These are phyloP conservation scores for Spiromastix sp. DNA, from an alignment of 2,329 filamentous ascomycete genomes.

Conservation along the genomic window DNA sequence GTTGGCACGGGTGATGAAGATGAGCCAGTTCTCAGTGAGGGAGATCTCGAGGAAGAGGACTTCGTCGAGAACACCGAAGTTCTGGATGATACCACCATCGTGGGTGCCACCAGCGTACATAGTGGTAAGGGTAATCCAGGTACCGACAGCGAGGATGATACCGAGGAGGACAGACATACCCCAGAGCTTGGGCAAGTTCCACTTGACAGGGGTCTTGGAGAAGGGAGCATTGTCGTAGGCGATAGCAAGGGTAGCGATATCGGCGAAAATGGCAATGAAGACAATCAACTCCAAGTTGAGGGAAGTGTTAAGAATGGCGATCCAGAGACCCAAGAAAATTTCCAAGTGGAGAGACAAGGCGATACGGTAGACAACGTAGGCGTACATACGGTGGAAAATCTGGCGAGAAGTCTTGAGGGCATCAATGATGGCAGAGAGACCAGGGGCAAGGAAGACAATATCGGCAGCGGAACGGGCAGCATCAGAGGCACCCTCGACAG, in stretches of 20 bases:
- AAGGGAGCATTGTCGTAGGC: conserved; percentile 88
- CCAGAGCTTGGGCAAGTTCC: conserved; percentile 91
- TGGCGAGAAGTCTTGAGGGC: conserved; percentile 86
- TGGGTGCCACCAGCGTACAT: conserved; percentile 58
- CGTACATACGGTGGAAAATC: conserved; percentile 96
- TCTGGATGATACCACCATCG: conserved; percentile 81
- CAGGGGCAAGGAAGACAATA: conserved; percentile 86
- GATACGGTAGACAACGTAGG: conserved; percentile 92
- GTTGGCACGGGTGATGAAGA: conserved; percentile 91
- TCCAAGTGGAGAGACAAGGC: conserved; percentile 83
- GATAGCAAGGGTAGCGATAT: conserved; percentile 84
- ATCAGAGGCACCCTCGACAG: conserved; percentile 84
- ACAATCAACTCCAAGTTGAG: conserved; percentile 81
- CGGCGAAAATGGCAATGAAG: conserved; percentile 90
- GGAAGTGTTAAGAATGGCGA: conserved; percentile 73
- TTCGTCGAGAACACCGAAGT: conserved; percentile 70
- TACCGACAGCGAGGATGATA: conserved; percentile 68
- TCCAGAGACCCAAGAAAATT: conserved; percentile 87
- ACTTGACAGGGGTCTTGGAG: conserved; percentile 80
- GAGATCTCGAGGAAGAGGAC: conserved; percentile 85
- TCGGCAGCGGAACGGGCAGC: conserved; percentile 84
- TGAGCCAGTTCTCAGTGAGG: conserved; percentile 89
- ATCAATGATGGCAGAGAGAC: conserved; percentile 85
- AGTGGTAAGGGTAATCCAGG: conserved; percentile 82
- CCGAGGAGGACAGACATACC: conserved; percentile 82